Evolutionary conservation across 2,329 filamentous ascomycete genomes (phyloP).

Genomic region (Colletotrichum caudatum): DNA sequence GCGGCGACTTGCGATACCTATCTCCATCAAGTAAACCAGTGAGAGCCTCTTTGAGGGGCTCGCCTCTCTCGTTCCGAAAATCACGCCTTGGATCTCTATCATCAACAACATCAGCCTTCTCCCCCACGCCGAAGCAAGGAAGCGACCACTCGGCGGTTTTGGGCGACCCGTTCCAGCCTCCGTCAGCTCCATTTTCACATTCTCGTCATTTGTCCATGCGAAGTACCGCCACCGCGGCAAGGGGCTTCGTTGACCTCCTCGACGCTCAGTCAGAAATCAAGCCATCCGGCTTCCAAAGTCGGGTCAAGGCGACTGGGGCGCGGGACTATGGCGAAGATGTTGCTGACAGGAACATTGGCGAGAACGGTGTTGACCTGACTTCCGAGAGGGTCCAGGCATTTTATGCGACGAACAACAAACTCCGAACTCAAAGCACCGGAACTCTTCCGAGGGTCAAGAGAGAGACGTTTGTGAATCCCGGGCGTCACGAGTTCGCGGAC

Average conservation of each 20-base stretch:
- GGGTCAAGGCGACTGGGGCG: slow-evolving; percentile 63
- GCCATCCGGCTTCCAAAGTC: slow-evolving; percentile 60
- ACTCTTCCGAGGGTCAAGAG: slow-evolving; percentile 43
- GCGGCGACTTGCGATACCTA: slow-evolving; percentile 33
- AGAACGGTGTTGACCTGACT: slow-evolving; percentile 51
- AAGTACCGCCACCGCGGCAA: slow-evolving; percentile 46
- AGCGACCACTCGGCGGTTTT: slow-evolving; percentile 12
- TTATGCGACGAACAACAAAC: slow-evolving; percentile 46
- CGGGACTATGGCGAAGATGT: slow-evolving; percentile 74
- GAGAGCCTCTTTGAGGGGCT: slow-evolving; percentile 40
- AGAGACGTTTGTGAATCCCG: slow-evolving; percentile 20
- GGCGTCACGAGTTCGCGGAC: slow-evolving; percentile 19
- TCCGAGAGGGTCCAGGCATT: slow-evolving; percentile 53
- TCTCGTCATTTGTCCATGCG: slow-evolving; percentile 50
- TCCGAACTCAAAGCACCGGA: slow-evolving; percentile 39
- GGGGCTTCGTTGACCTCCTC: slow-evolving; percentile 64
- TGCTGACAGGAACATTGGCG: slow-evolving; percentile 68
- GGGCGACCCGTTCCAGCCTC: slow-evolving; percentile 33
- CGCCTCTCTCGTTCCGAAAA: slow-evolving; percentile 42
- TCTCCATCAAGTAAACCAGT: slow-evolving; percentile 31
- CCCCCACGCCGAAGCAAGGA: slow-evolving; percentile 17
- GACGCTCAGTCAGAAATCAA: slow-evolving; percentile 68
- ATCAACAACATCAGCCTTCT: slow-evolving; percentile 17
- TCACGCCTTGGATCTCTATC: slow-evolving; percentile 27
- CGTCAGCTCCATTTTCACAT: slow-evolving; percentile 45